These are phyloP conservation scores for Grammothele lineata DNA, from an alignment of 768 basidiomycete species.

Conservation along the genomic window DNA sequence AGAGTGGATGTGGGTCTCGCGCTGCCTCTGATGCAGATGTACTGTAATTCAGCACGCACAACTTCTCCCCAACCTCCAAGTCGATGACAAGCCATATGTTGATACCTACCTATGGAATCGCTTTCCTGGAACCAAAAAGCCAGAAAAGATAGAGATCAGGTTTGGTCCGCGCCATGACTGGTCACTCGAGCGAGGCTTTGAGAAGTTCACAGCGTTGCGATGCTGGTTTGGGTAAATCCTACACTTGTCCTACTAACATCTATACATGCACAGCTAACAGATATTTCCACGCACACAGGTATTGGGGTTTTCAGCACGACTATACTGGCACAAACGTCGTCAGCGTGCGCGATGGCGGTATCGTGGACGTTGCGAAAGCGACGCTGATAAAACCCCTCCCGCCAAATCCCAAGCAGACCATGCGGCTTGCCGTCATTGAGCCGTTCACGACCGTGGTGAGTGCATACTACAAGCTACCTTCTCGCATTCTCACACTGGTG, in stretches of 20 bases:
- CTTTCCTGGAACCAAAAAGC: slow-evolving; percentile 9
- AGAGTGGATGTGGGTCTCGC: no score
- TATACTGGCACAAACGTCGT: slow-evolving; percentile 26
- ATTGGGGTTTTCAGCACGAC: slow-evolving; percentile 39
- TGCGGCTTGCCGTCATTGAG: no score
- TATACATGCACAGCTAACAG: background rate
- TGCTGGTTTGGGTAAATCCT: slow-evolving; percentile 2
- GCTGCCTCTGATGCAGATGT: background rate
- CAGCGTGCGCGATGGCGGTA: slow-evolving; percentile 40
- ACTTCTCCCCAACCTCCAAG: slow-evolving; percentile 53
- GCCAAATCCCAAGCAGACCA: background rate
- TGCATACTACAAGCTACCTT: no score
- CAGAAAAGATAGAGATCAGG: no score
- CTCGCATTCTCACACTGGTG: no score
- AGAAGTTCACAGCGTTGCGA: no score
- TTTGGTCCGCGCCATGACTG: slow-evolving; percentile 6
- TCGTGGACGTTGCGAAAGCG: slow-evolving; percentile 13
- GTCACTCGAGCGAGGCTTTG: no score
- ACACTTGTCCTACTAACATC: background rate
- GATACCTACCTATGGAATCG: slow-evolving; percentile 31
- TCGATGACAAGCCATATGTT: slow-evolving; percentile 7
- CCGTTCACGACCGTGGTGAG: no score
- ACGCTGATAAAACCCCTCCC: background rate
- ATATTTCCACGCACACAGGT: slow-evolving; percentile 30
- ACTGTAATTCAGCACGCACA: slow-evolving; percentile 24